Base-by-base conservation (phyloP, 345 rosid genomes). In the Euclidium syriacum region DNA sequence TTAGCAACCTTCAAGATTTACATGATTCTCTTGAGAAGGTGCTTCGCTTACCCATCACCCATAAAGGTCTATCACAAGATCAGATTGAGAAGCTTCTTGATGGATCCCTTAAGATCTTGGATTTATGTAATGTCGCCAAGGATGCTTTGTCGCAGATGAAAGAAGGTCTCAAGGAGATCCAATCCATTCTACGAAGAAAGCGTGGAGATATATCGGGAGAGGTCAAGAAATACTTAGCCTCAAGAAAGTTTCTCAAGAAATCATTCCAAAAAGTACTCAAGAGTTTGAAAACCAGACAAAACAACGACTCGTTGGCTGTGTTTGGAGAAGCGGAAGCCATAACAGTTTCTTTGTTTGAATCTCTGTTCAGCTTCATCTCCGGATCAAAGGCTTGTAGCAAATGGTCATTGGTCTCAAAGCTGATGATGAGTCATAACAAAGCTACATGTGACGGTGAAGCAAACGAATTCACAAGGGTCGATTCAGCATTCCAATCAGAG, bases 211-310 rank as follows among this genome's bases (percentile, higher is more conserved):
- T 56, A 26, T 10, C 69, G 0, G 9, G 16, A 12, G 80, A 70
- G 47, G 72, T 76, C 18, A 71, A 58, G 56, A 76, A 74, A 35
- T 82, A 73, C 73, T 19, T 81, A 10, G 42, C 78, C 63, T 63
- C 75, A 2, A 79, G 86, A 75, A 81, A 70, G 57, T 27, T 49
- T 3, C 58, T 69, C 30, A 81, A 76, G 59, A 83, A 67, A 60
- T 67, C 80, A 52, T 56, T 79, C 53, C 68, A 62, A 5, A 79
- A 77, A 64, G 71, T 72, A 46, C n/a, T 72, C 27, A 75, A 50
- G 60, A 60, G 9, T 34, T 60, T 76, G 52, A 65, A 78, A 58
- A 47, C 15, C 15, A 10, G 57, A 47, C 46, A 68, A 42, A 68
- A 50, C 44, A 75, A 46, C 4, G 68, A 73, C 23, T 62, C 62